Conservation (phyloP, 2,329 filamentous ascomycete genomes). For the Teratosphaeria destructans region DNA sequence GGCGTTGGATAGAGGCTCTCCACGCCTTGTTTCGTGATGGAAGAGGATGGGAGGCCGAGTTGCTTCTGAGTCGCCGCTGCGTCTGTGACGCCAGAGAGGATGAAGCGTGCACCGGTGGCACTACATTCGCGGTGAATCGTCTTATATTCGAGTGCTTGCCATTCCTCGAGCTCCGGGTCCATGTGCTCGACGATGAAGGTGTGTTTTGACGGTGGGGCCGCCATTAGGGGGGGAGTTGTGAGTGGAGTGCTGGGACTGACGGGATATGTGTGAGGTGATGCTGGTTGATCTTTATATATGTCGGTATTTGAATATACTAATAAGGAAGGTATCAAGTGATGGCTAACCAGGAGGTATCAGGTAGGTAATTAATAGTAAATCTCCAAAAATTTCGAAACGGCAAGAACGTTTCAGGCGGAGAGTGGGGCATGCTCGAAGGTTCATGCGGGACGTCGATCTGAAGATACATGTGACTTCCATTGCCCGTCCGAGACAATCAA, state of each 20-base stretch:
- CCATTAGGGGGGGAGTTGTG: background rate
- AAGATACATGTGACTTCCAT: background rate
- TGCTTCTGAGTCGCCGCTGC: conserved; percentile 5
- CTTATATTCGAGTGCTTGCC: conserved; percentile 89
- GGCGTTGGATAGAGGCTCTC: conserved; percentile 61
- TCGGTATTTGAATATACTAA: too few species aligned
- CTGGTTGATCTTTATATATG: too few species aligned
- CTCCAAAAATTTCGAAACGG: background rate
- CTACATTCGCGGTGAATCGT: conserved; percentile 76
- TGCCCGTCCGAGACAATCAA: background rate
- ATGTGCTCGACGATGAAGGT: conserved; percentile 95
- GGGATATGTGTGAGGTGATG: too few species aligned
- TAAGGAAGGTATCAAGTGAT: too few species aligned
- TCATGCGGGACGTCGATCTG: background rate
- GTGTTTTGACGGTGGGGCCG: conserved; percentile 34
- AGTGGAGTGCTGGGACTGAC: too few species aligned
- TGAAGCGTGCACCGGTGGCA: conserved; percentile 45
- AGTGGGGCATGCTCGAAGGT: background rate
- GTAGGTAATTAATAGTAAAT: background rate
- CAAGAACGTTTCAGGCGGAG: background rate
- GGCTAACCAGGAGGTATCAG: too few species aligned
- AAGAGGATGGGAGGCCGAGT: conserved; percentile 4
- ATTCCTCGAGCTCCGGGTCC: conserved; percentile 83
- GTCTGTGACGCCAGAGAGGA: conserved; percentile 35
- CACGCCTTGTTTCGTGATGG: conserved; percentile 43